Evolutionary conservation across 176 grass and related monocot genomes (phyloP).

Genomic region (Cymbopogon citratus): DNA sequence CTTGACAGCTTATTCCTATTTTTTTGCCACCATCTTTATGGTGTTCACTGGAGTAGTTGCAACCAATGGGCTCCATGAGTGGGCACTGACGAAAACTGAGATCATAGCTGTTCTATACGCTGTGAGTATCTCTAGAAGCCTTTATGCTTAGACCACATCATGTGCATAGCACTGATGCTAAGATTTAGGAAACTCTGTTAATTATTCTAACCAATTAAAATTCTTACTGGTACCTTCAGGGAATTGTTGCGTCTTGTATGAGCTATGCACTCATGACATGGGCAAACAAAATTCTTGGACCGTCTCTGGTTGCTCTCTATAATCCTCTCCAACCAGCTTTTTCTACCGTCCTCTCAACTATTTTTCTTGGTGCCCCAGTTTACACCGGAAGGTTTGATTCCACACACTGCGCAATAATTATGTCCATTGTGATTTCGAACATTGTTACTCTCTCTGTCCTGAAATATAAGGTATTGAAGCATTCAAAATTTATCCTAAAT

Average conservation of each 20-base stretch:
- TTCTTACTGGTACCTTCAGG: conserved; percentile 38
- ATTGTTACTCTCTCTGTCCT: neutral
- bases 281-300: conserved; percentile 94
- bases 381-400: conserved; percentile 76
- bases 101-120: conserved; percentile 74
- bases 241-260: conserved; percentile 75
- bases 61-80: conserved; percentile 65
- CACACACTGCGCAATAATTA: neutral
- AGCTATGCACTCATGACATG: conserved; percentile 86
- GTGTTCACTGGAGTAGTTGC: conserved; percentile 60
- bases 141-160: neutral
- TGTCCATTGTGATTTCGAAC: neutral
- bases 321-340: conserved; percentile 79
- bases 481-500: neutral
- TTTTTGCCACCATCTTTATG: conserved; percentile 81
- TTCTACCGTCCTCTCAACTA: conserved; percentile 73
- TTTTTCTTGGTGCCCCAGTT: conserved; percentile 77
- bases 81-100: conserved; percentile 59
- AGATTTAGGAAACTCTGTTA: neutral
- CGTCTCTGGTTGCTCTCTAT: conserved; percentile 75
- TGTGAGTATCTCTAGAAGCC: conserved; percentile 38
- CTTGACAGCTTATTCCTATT: conserved; percentile 83
- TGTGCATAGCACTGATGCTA: neutral
- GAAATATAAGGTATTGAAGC: neutral
- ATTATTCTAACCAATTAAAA: neutral